Conservation (phyloP, 1,284 basidiomycete species). For the Ceratobasidium sp. region DNA sequence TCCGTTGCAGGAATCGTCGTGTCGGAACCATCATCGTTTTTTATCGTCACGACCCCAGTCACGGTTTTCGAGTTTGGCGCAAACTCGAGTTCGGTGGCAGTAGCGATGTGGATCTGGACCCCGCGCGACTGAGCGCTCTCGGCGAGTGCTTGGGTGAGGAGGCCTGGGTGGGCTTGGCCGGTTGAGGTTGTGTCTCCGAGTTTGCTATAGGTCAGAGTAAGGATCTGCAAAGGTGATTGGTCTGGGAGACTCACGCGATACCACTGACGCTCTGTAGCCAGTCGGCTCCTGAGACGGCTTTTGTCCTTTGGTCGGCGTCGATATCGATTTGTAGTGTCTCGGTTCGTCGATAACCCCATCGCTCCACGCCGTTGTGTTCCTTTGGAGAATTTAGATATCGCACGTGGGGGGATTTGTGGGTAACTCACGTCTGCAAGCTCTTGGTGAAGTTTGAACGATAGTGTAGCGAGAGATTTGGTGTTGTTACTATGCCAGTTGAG, state of each 20-base stretch:
- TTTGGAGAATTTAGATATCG: not conserved
- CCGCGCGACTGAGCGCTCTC: conserved; percentile 68
- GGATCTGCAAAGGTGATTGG: not conserved
- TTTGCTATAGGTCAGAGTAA: conserved; percentile 44
- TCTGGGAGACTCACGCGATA: conserved; percentile 35
- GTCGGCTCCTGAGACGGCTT: conserved; percentile 47
- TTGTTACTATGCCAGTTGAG: conserved; percentile 72
- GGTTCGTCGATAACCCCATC: conserved; percentile 87
- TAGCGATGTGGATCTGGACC: conserved; percentile 57
- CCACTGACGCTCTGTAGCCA: conserved; percentile 47
- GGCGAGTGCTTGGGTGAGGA: conserved; percentile 82
- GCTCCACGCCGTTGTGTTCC: conserved; percentile 73
- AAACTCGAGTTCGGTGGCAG: conserved; percentile 51
- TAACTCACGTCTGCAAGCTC: conserved; percentile 67
- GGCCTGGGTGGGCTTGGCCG: conserved; percentile 84
- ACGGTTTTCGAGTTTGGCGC: conserved; percentile 51
- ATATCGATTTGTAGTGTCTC: conserved; percentile 56
- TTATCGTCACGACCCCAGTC: conserved; percentile 50
- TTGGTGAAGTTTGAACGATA: conserved; percentile 85
- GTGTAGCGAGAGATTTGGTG: conserved; percentile 67
- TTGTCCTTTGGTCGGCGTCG: conserved; percentile 46
- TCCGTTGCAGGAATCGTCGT: conserved; percentile 56
- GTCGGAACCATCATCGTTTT: conserved; percentile 54
- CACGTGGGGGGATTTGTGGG: not conserved
- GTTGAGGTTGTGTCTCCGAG: conserved; percentile 62